phyloP scores from a whole-genome alignment of 306 rosid genomes.

The Quillaja saponaria region DNA sequence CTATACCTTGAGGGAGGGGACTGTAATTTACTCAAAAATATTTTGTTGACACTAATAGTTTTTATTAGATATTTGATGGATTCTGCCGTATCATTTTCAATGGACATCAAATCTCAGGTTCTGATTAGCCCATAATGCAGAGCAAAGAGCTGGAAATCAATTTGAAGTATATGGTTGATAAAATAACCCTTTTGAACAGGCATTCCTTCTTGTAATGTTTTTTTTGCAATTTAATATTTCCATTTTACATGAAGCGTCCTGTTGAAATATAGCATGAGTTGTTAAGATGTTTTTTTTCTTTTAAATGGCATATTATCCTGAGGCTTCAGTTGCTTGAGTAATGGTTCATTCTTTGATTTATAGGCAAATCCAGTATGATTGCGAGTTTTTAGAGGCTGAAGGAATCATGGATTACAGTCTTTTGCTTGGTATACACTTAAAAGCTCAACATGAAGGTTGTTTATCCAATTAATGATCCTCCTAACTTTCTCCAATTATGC shows the following conservation, averaged over 20 bases:
- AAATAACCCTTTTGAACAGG: too few species aligned
- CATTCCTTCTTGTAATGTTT: too few species aligned
- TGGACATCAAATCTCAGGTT: not conserved
- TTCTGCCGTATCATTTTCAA: not conserved
- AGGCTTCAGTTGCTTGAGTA: not conserved
- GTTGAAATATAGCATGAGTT: too few species aligned
- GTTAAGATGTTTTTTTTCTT: too few species aligned
- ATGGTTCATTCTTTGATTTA: conserved; percentile 4
- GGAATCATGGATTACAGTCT: conserved; percentile 55
- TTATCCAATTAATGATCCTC: not conserved
- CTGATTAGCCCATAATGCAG: too few species aligned
- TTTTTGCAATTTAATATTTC: too few species aligned
- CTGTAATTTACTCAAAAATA: too few species aligned
- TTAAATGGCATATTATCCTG: not conserved
- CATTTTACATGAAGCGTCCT: too few species aligned
- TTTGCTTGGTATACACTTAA: conserved; percentile 41
- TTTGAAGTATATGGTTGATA: too few species aligned
- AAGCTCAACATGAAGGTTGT: conserved; percentile 34
- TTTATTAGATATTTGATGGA: not conserved
- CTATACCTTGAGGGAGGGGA: too few species aligned
- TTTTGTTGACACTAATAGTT: not conserved
- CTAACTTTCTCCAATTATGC: not conserved
- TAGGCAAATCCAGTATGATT: conserved; percentile 54
- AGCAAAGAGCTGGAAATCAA: too few species aligned
- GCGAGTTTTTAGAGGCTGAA: conserved; percentile 47